Conservation (phyloP, 2,329 filamentous ascomycete genomes). For the Cladophialophora chaetospira region DNA sequence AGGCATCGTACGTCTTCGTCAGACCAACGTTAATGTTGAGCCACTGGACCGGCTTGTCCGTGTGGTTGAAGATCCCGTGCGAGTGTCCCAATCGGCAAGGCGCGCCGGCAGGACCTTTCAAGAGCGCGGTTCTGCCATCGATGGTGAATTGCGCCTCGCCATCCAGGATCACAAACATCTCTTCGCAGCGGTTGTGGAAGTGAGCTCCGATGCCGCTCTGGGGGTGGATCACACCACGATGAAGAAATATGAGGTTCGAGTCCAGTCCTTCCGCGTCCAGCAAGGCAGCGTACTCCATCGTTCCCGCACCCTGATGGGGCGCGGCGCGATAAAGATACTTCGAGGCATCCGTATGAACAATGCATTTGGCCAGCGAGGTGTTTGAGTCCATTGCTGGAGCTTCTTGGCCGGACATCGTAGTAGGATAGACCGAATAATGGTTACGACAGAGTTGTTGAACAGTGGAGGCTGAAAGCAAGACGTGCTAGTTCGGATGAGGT, state of each 20-base stretch:
- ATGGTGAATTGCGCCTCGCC: conserved; percentile 4
- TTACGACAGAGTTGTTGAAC: too few species aligned
- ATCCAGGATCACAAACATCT: conserved; percentile 4
- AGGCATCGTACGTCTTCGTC: conserved; percentile 4
- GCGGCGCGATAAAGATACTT: background rate
- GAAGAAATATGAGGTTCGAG: conserved; percentile 1
- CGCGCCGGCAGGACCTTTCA: background rate
- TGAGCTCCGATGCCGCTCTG: background rate
- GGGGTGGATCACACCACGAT: background rate
- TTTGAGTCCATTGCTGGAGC: too few species aligned
- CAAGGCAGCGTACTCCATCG: background rate
- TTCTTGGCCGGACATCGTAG: too few species aligned
- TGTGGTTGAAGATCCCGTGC: background rate
- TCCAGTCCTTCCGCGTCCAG: background rate
- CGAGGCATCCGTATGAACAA: background rate
- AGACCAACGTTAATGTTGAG: conserved; percentile 1
- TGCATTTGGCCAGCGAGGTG: background rate
- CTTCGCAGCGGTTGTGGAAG: conserved; percentile 3
- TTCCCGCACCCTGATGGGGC: background rate
- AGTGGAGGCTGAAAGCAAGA: too few species aligned
- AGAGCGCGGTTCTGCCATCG: background rate
- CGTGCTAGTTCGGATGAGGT: too few species aligned
- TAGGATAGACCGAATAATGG: too few species aligned
- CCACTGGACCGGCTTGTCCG: conserved; percentile 1
- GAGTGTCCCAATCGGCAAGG: background rate